A percentile compares a stretch with the other conserved stretches of the same genome.
These are phyloP conservation scores for Cryphonectria parasitica DNA, from an alignment of 2,329 filamentous ascomycete species.

Conservation along the genomic window DNA sequence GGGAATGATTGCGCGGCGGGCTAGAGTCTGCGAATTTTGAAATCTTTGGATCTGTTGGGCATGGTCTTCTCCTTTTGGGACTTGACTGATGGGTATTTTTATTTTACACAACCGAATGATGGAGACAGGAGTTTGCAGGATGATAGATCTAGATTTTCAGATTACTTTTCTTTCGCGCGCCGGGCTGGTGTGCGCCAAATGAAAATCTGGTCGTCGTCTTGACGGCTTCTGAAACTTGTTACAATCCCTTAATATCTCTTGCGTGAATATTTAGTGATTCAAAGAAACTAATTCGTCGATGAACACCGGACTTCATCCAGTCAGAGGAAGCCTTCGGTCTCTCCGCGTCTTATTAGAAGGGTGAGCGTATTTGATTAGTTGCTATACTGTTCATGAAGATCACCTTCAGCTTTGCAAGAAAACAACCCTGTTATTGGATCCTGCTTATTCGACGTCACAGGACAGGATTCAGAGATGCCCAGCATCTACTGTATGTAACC, in stretches of 20 bases:
- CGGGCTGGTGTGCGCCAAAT: background rate
- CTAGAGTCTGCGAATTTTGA: conserved; percentile 1
- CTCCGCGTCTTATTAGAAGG: background rate
- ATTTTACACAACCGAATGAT: background rate
- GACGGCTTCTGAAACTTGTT: background rate
- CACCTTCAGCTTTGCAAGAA: background rate
- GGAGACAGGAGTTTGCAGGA: background rate
- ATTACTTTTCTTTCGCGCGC: background rate
- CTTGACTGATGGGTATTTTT: conserved; percentile 15
- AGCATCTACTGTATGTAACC: background rate
- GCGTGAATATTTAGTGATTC: background rate
- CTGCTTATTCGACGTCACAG: background rate
- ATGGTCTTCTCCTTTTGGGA: conserved; percentile 12
- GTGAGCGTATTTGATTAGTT: too few species aligned
- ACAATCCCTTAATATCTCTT: background rate
- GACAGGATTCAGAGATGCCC: background rate
- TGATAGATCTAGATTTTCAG: conserved; percentile 1
- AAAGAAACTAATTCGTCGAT: background rate
- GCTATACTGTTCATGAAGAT: background rate
- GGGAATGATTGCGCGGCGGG: background rate
- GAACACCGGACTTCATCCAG: background rate
- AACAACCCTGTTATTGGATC: background rate
- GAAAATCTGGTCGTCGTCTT: background rate
- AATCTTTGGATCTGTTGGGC: conserved; percentile 11
- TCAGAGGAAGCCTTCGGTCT: background rate